Base-by-base conservation (phyloP, 441 rosid genomes). In the Jatropha podagrica region DNA sequence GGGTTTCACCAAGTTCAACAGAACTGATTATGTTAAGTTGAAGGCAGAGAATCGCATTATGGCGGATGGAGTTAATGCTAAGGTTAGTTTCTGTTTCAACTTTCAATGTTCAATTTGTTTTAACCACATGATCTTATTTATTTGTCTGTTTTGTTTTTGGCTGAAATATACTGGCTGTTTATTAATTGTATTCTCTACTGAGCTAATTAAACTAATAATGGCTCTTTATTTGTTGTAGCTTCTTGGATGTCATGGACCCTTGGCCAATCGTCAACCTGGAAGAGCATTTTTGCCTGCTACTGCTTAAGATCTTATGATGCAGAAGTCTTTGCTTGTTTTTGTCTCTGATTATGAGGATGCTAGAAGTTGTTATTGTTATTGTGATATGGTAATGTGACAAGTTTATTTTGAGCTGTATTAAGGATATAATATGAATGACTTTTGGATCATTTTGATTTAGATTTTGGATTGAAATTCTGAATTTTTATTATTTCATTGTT, bases 21-120 rank as follows among this genome's bases (percentile, higher is more conserved):
- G 97, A 2, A 83, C 83, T 49, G 97, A 94, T 77, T 94, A 90
- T 75, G 64, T 88, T 58, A 91, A 68, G 77, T 79, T 84, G 84
- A 94, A 92, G 85, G 72, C 86, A 11, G 95, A 90, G 86, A 87
- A 88, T 74, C 83, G 88, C 68, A 89, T 92, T n/a, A 0, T 87
- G 11, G 81, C 95, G 0, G 98, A 94, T 85, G 98, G 98, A 76
- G 97, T 94, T 60, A 94, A 91, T 73, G 97, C 97, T 10, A 94
- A 94, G 97, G 98, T 94, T 66, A 65, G 72, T 27, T 26, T 60
- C 65, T 60, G 65, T 1, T 60, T 23, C 63, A 59, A 26, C 1
- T 59, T 2, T 7, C 18, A 12, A 1, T 15, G 18, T 51, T 11
- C 5, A 12, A 15, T 15, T 51, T 51, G 56, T 51, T 12, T 51